Percentiles rank a stretch among this genome's conserved stretches.
Conservation (phyloP, 345 rosid species). For the Corymbia maculata region DNA sequence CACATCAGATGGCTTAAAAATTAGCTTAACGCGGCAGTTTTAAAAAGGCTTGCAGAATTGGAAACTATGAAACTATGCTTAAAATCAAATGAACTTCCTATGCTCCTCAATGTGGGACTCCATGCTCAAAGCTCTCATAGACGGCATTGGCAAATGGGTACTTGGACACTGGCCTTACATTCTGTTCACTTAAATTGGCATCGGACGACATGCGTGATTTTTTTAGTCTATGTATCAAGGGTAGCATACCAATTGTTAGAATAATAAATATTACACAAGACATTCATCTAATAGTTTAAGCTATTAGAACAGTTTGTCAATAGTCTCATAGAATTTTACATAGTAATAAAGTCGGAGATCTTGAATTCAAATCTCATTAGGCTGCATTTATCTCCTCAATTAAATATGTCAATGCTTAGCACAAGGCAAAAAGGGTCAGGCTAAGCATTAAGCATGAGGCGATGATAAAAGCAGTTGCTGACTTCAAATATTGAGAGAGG, state of each 20-base stretch:
- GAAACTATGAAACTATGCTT: neutral
- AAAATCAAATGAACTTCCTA: neutral
- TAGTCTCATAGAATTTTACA: too few relatives aligned
- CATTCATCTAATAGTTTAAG: too few relatives aligned
- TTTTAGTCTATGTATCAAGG: neutral
- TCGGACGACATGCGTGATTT: neutral
- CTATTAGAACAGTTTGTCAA: rapidly evolving
- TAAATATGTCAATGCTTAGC: rapidly evolving
- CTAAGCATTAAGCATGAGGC: too few relatives aligned
- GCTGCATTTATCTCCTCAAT: neutral
- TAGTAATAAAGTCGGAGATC: rapidly evolving
- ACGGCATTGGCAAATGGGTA: neutral
- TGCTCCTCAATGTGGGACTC: neutral
- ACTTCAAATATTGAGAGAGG: neutral
- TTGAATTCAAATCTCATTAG: rapidly evolving
- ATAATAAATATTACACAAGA: rapidly evolving
- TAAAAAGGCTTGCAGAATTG: neutral
- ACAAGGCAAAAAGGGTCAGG: neutral
- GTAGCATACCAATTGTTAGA: neutral
- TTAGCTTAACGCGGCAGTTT: neutral
- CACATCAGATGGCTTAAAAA: neutral
- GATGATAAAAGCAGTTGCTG: neutral
- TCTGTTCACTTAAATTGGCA: neutral
- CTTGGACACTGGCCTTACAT: neutral
- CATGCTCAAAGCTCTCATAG: neutral